phyloP scores from a whole-genome alignment of 2,329 filamentous ascomycete genomes.

The Cladobotryum mycophilum region DNA sequence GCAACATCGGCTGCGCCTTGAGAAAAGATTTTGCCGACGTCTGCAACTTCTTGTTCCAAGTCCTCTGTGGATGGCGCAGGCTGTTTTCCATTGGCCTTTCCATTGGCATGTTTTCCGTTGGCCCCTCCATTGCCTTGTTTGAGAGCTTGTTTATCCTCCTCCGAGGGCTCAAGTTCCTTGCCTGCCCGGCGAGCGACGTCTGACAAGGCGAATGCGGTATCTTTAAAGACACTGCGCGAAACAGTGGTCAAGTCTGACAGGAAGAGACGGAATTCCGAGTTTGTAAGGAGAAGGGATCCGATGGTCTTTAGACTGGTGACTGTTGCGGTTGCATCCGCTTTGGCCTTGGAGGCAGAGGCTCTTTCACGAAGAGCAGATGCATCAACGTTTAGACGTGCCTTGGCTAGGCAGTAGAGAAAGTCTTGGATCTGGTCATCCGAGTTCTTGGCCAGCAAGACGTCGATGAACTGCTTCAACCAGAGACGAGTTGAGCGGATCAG shows the following conservation, averaged over 20 bases:
- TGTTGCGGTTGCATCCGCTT: slow-evolving; percentile 35
- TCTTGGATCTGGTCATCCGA: slow-evolving; percentile 80
- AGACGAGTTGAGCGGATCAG: slow-evolving; percentile 66
- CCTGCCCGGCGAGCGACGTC: slow-evolving; percentile 68
- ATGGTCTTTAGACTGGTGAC: slow-evolving; percentile 80
- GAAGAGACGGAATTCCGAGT: slow-evolving; percentile 84
- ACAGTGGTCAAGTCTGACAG: slow-evolving; percentile 73
- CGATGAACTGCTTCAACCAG: slow-evolving; percentile 73
- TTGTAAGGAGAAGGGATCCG: slow-evolving; percentile 76
- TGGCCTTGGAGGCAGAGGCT: slow-evolving; percentile 24
- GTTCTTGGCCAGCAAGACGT: slow-evolving; percentile 80
- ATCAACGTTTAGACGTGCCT: slow-evolving; percentile 53
- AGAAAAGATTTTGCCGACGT: slow-evolving; percentile 47
- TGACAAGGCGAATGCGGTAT: slow-evolving; percentile 75
- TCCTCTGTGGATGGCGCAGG: slow-evolving; percentile 52
- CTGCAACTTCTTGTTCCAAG: slow-evolving; percentile 51
- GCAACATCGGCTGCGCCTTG: slow-evolving; percentile 50
- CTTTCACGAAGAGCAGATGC: slow-evolving; percentile 23
- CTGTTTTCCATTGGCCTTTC: slow-evolving; percentile 11
- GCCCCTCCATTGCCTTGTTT: slow-evolving; percentile 33
- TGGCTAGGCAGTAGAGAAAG: slow-evolving; percentile 77
- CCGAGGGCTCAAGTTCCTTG: slow-evolving; percentile 63
- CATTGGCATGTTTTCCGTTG: slow-evolving; percentile 43
- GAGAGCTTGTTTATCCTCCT: slow-evolving; percentile 50
- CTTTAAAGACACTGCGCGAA: slow-evolving; percentile 76